Conservation (phyloP, 768 basidiomycete genomes). For the Mycena sanguinolenta region DNA sequence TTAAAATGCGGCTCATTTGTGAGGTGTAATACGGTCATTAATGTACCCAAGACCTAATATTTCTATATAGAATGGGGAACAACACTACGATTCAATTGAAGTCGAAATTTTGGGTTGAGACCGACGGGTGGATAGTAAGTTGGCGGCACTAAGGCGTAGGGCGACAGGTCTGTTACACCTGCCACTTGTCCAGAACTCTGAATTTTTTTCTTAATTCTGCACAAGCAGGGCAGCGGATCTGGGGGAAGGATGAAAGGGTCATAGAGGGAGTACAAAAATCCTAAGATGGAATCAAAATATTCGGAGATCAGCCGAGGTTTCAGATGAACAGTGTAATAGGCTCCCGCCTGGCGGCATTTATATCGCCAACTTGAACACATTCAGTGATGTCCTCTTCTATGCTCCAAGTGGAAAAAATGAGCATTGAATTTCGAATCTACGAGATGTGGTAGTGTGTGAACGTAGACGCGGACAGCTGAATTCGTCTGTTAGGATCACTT, state of each 20-base stretch:
- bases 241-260: background rate
- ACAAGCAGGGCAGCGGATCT: background rate
- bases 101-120: no score
- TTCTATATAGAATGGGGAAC: no score
- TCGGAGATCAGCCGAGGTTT: background rate
- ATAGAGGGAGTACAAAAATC: background rate
- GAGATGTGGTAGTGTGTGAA: slow-evolving; percentile 4
- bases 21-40: no score
- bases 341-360: background rate
- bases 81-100: no score
- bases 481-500: background rate
- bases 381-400: background rate
- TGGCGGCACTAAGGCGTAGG: background rate
- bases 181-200: background rate
- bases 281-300: background rate
- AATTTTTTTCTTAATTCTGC: background rate
- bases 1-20: no score
- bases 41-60: no score
- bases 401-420: background rate
- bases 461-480: slow-evolving; percentile 1
- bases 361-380: background rate
- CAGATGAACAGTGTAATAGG: background rate
- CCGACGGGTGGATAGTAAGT: no score
- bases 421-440: background rate
- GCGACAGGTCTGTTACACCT: background rate